These are phyloP conservation scores for Aaosphaeria pasadenensis DNA, from an alignment of 2,329 filamentous ascomycete genomes.

Conservation along the genomic window DNA sequence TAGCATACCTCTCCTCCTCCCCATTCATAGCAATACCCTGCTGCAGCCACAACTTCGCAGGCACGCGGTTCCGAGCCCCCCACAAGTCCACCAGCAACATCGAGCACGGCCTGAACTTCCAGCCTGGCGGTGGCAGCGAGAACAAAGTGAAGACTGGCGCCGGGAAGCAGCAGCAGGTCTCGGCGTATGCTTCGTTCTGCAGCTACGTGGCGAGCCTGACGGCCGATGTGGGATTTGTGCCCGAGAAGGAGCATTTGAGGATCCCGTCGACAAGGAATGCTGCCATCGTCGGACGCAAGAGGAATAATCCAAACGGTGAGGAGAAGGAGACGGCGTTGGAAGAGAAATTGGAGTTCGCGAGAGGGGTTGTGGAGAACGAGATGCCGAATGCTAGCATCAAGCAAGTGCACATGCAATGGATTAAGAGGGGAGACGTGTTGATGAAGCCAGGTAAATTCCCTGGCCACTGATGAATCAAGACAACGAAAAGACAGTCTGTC, in stretches of 20 bases:
- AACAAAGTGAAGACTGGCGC: background rate
- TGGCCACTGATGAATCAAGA: conserved; percentile 12
- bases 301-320: conserved; percentile 43
- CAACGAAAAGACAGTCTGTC: too few relatives aligned
- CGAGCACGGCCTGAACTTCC: conserved; percentile 4
- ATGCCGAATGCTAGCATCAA: conserved; percentile 23
- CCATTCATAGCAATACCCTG: conserved; percentile 94
- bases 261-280: conserved; percentile 92
- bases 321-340: conserved; percentile 50
- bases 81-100: conserved; percentile 4
- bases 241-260: conserved; percentile 80
- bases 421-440: conserved; percentile 46
- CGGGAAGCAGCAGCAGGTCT: conserved; percentile 42
- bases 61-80: conserved; percentile 66
- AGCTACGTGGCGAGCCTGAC: conserved; percentile 72
- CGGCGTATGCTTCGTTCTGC: conserved; percentile 80
- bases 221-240: conserved; percentile 67
- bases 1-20: conserved; percentile 71
- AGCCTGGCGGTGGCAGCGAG: background rate
- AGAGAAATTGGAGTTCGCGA: conserved; percentile 59
- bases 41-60: conserved; percentile 84
- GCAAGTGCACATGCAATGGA: conserved; percentile 46
- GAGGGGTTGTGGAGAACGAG: conserved; percentile 58
- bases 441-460: conserved; percentile 39
- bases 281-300: conserved; percentile 67